phyloP scores from a whole-genome alignment of 192 early-diverging fungal species.

The Backusella macrospora region DNA sequence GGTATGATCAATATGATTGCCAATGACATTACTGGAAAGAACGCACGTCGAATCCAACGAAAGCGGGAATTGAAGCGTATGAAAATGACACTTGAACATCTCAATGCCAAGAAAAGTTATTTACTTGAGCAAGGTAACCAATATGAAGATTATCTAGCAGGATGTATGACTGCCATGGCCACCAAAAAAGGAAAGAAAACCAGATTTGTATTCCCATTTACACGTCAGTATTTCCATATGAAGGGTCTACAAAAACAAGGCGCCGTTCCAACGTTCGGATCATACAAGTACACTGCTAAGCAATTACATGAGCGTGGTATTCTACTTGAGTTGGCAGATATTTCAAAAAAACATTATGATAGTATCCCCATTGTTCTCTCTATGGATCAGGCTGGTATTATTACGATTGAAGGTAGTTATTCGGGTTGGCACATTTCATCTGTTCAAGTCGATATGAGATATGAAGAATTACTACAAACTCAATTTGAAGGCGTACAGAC shows the following conservation, averaged over 20 bases:
- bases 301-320: conserved; percentile 93
- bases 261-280: conserved; percentile 92
- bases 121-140: conserved; percentile 84
- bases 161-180: conserved; percentile 86
- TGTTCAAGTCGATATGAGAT: conserved; percentile 76
- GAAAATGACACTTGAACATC: conserved; percentile 74
- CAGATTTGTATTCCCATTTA: conserved; percentile 84
- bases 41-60: conserved; percentile 78
- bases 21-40: conserved; percentile 91
- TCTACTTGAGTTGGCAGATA: conserved; percentile 81
- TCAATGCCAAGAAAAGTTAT: conserved; percentile 84
- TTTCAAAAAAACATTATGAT: conserved; percentile 83
- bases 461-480: conserved; percentile 93
- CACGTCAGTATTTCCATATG: conserved; percentile 95
- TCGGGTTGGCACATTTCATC: conserved; percentile 71
- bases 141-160: conserved; percentile 90
- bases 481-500: conserved; percentile 93
- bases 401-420: conserved; percentile 85
- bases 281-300: conserved; percentile 97
- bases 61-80: conserved; percentile 73
- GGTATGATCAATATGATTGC: conserved; percentile 93
- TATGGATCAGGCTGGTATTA: conserved; percentile 89
- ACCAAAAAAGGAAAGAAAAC: conserved; percentile 67
- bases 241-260: conserved; percentile 84
- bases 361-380: conserved; percentile 90